Evolutionary conservation across 108 stramenopile genomes (phyloP).

Genomic region (Ochromonas danica): DNA sequence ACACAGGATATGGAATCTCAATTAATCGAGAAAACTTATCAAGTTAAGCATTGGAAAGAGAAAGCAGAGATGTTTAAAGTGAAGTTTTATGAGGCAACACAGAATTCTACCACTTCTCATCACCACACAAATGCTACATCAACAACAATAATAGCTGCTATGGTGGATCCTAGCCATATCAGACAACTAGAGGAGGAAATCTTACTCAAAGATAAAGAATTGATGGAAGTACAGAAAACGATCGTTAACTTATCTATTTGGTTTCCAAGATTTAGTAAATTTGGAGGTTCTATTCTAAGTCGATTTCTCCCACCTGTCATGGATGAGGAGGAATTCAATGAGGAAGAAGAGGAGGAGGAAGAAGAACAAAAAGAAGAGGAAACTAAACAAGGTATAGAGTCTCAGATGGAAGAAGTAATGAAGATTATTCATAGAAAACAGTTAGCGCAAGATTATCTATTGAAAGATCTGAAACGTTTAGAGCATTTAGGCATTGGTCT

Average conservation of each 20-base stretch:
- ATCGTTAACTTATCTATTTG: neutral
- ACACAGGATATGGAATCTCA: neutral
- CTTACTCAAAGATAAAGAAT: neutral
- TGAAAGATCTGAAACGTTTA: neutral
- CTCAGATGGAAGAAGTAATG: no score
- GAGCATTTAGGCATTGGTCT: neutral
- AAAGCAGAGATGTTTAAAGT: neutral
- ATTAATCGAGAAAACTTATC: neutral
- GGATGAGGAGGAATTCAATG: neutral
- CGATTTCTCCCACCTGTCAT: neutral
- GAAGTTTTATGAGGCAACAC: neutral
- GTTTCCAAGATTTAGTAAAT: neutral
- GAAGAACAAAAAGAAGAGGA: neutral
- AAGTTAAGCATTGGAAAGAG: neutral
- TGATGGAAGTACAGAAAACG: neutral
- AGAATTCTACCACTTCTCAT: neutral
- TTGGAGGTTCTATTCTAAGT: neutral
- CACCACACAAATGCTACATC: no score
- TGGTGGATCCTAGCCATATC: neutral
- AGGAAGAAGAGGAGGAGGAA: neutral
- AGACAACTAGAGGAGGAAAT: neutral
- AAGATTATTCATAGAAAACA: neutral
- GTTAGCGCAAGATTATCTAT: neutral
- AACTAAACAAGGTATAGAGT: no score
- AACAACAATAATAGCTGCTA: no score